Evolutionary conservation across 805 yeast species (phyloP).

Genomic region (Sungouiozyma ichnusensis): DNA sequence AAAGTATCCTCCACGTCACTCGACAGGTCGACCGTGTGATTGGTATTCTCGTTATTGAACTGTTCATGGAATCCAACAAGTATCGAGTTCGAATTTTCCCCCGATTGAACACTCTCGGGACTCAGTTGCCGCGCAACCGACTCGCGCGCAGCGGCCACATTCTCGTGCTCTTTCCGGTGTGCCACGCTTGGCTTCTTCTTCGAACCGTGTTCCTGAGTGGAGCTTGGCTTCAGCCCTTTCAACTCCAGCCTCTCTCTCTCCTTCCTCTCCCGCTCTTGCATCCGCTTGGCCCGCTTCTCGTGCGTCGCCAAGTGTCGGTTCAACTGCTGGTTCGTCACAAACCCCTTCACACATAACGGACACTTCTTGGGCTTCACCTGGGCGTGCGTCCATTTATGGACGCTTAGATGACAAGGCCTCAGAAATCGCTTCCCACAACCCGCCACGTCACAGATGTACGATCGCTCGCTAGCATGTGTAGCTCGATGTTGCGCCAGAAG

Average conservation of each 20-base stretch:
- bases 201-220: not conserved
- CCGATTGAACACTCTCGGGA: not conserved
- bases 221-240: not conserved
- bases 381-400: constrained; percentile 64
- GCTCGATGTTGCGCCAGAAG: constrained; percentile 57
- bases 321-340: constrained; percentile 47
- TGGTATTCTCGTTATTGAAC: not conserved
- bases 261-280: constrained; percentile 2
- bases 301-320: constrained; percentile 53
- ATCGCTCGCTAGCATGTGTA: constrained; percentile 72
- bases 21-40: not conserved
- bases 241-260: not conserved
- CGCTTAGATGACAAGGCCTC: constrained; percentile 69
- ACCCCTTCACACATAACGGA: constrained; percentile 48
- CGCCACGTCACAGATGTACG: constrained; percentile 48
- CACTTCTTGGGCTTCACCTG: constrained; percentile 48
- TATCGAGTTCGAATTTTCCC: not conserved
- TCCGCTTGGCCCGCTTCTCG: constrained; percentile 24
- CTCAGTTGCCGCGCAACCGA: not conserved
- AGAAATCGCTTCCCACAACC: constrained; percentile 57
- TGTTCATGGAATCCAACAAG: not conserved
- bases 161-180: no score
- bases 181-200: not conserved
- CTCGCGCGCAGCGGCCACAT: no score
- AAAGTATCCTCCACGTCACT: not conserved